Evolutionary conservation across 345 rosid species (phyloP).

Genomic region (Salix purpurea): DNA sequence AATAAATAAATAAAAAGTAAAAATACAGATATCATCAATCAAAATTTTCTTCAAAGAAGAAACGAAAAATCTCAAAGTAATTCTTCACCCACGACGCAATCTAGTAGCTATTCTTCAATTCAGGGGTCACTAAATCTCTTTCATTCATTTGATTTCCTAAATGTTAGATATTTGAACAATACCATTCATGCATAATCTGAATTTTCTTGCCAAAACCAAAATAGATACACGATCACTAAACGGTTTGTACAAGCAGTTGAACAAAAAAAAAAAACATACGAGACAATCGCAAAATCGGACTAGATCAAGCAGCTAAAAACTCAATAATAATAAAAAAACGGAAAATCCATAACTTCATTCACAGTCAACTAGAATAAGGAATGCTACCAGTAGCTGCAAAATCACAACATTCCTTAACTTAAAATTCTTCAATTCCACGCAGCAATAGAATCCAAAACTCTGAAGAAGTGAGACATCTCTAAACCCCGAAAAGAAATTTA

Average conservation of each 20-base stretch:
- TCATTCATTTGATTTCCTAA: background rate
- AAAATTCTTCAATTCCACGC: conserved; percentile 23
- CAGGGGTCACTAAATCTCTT: background rate
- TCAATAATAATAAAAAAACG: background rate
- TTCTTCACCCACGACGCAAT: conserved; percentile 3
- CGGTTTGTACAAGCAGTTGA: conserved; percentile 2
- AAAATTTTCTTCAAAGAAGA: background rate
- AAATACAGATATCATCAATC: background rate
- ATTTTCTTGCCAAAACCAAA: background rate
- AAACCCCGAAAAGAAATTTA: background rate
- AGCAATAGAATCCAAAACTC: conserved; percentile 13
- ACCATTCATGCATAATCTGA: background rate
- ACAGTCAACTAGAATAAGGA: conserved; percentile 18
- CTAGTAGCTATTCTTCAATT: background rate
- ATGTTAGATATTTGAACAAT: background rate
- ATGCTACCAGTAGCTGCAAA: background rate
- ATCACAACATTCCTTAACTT: conserved; percentile 11
- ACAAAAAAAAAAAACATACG: background rate
- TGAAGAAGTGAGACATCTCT: conserved; percentile 12
- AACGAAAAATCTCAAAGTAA: background rate
- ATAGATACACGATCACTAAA: conserved; percentile 13
- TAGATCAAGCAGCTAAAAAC: conserved; percentile 18
- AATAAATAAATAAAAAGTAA: background rate
- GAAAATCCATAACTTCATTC: conserved; percentile 25
- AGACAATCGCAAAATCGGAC: background rate